These are phyloP conservation scores for Vitrella brassicaformis DNA, from an alignment of 73 alveolate species.

Conservation along the genomic window DNA sequence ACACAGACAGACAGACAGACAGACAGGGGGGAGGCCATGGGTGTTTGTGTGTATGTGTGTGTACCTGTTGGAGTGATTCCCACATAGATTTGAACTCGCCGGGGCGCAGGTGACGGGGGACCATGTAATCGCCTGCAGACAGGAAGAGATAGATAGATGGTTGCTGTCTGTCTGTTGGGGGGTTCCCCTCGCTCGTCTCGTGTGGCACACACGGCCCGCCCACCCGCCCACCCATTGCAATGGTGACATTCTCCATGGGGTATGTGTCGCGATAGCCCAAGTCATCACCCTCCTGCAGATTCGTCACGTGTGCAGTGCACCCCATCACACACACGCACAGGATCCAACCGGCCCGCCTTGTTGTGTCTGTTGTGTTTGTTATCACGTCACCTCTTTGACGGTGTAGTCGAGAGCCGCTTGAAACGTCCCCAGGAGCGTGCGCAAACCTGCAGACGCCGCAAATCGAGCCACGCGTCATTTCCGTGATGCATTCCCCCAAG, in stretches of 20 bases:
- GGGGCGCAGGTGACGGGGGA: background rate
- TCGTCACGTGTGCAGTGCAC: too few relatives aligned
- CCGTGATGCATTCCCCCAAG: too few relatives aligned
- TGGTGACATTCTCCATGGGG: background rate
- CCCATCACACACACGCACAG: too few relatives aligned
- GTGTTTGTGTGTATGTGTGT: background rate
- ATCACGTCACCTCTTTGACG: background rate
- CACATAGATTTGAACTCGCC: background rate
- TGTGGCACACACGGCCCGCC: too few relatives aligned
- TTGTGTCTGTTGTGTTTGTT: too few relatives aligned
- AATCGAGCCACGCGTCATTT: too few relatives aligned
- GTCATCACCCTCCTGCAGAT: background rate
- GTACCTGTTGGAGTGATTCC: background rate
- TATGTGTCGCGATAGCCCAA: background rate
- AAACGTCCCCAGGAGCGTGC: background rate
- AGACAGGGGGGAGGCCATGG: background rate
- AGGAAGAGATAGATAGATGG: too few relatives aligned
- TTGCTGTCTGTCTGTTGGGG: too few relatives aligned
- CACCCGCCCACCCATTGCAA: too few relatives aligned
- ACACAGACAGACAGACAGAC: background rate
- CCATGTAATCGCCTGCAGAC: background rate
- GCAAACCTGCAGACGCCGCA: too few relatives aligned
- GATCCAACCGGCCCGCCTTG: too few relatives aligned
- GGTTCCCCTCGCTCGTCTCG: too few relatives aligned
- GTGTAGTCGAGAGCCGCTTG: background rate